Conservation (phyloP, 331 rosid species). For the Pyrus hybrid region DNA sequence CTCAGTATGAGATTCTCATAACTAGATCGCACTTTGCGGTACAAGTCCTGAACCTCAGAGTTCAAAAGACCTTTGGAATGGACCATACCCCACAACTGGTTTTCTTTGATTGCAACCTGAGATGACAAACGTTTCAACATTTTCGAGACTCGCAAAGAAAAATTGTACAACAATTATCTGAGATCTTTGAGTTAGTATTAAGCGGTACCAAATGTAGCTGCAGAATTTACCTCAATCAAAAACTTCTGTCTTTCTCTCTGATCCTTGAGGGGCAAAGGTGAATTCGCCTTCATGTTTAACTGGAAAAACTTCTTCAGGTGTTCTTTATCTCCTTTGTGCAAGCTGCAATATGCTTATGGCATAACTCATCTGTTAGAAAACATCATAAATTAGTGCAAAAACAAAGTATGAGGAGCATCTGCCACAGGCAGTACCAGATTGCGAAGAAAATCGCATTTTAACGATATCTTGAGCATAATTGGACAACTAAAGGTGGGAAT, state of each 20-base stretch:
- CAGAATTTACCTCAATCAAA: conserved; percentile 47
- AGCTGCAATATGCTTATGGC: neutral
- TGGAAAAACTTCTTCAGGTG: conserved; percentile 13
- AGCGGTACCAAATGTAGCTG: conserved; percentile 4
- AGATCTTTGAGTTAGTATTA: neutral
- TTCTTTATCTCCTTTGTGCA: conserved; percentile 15
- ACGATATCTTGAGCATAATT: neutral
- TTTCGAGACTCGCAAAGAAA: conserved; percentile 9
- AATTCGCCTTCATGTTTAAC: conserved; percentile 30
- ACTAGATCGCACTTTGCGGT: conserved; percentile 47
- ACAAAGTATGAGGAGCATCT: neutral
- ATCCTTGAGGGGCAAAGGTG: conserved; percentile 18
- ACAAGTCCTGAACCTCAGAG: conserved; percentile 54
- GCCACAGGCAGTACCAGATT: neutral
- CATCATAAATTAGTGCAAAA: neutral
- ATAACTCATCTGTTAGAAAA: neutral
- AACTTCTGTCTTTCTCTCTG: conserved; percentile 33
- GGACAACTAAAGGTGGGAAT: neutral
- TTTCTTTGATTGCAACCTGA: conserved; percentile 62
- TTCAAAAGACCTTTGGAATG: conserved; percentile 65
- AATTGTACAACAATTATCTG: neutral
- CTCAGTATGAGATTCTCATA: conserved; percentile 55
- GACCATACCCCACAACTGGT: conserved; percentile 63
- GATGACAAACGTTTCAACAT: neutral
- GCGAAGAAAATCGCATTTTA: neutral